These are phyloP conservation scores for Hypoxylon sp. DNA, from an alignment of 2,329 filamentous ascomycete species.

Conservation along the genomic window DNA sequence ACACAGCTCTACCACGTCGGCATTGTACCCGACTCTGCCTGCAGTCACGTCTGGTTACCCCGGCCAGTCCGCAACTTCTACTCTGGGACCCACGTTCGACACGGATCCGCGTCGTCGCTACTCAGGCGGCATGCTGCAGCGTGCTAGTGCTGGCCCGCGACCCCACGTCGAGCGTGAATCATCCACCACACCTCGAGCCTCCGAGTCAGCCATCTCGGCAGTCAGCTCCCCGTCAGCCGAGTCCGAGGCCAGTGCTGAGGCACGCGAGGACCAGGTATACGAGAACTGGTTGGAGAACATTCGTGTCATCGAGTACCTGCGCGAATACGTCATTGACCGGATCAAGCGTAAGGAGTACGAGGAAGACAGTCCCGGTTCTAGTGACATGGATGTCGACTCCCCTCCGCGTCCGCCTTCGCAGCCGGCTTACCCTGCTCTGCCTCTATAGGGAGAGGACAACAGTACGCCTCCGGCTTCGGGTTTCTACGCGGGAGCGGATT, in stretches of 20 bases:
- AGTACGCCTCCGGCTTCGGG: not conserved
- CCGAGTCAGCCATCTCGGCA: conserved; percentile 60
- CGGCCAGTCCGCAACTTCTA: conserved; percentile 77
- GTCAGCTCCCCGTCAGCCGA: conserved; percentile 70
- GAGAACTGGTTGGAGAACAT: conserved; percentile 77
- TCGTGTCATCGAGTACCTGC: conserved; percentile 73
- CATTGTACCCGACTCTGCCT: conserved; percentile 82
- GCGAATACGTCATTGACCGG: conserved; percentile 70
- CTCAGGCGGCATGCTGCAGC: conserved; percentile 77
- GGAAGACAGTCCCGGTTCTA: conserved; percentile 53
- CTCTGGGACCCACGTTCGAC: conserved; percentile 78
- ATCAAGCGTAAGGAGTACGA: conserved; percentile 71
- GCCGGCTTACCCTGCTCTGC: conserved; percentile 57
- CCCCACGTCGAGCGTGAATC: conserved; percentile 57
- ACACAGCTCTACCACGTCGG: conserved; percentile 71
- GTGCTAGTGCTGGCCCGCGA: conserved; percentile 64
- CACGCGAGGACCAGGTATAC: conserved; percentile 72
- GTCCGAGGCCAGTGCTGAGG: conserved; percentile 67
- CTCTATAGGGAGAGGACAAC: conserved; percentile 29
- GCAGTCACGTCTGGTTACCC: conserved; percentile 79
- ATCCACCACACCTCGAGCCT: conserved; percentile 61
- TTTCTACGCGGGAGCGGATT: not conserved
- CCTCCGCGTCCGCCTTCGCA: conserved; percentile 52
- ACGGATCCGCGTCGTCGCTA: conserved; percentile 75
- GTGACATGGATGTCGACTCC: conserved; percentile 55